Conservation (phyloP, 495 filamentous ascomycete species). For the Haplographium delicatum region DNA sequence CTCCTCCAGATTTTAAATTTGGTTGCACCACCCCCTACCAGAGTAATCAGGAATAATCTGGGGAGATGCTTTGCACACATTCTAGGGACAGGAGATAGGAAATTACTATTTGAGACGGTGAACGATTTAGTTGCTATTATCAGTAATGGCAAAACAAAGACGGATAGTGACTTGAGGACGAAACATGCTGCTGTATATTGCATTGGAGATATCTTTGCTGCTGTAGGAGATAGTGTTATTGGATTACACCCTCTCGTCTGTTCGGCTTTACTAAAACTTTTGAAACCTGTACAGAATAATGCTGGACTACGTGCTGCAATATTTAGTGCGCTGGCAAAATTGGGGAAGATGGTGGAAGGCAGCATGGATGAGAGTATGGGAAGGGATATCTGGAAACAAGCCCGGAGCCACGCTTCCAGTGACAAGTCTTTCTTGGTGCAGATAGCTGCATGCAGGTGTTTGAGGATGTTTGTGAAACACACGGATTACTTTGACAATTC, state of each 20-base stretch:
- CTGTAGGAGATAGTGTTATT: slow-evolving; percentile 90
- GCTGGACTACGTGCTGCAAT: slow-evolving; percentile 77
- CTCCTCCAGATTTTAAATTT: slow-evolving; percentile 86
- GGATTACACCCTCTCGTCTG: slow-evolving; percentile 71
- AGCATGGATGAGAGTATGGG: slow-evolving; percentile 82
- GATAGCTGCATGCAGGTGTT: slow-evolving; percentile 70
- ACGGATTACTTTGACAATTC: slow-evolving; percentile 83
- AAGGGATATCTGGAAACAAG: slow-evolving; percentile 90
- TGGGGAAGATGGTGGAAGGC: slow-evolving; percentile 61
- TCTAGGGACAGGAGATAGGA: slow-evolving; percentile 83
- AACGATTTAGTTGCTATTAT: slow-evolving; percentile 78
- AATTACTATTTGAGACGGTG: slow-evolving; percentile 87
- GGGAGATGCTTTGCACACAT: slow-evolving; percentile 80
- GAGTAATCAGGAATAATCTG: slow-evolving; percentile 83
- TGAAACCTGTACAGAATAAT: slow-evolving; percentile 76
- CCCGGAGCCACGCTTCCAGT: slow-evolving; percentile 64
- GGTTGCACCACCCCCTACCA: slow-evolving; percentile 74
- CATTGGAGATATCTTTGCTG: slow-evolving; percentile 80
- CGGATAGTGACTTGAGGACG: slow-evolving; percentile 52
- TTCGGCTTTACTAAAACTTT: slow-evolving; percentile 63
- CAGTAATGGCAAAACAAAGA: slow-evolving; percentile 73
- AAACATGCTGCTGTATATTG: slow-evolving; percentile 89
- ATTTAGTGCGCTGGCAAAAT: slow-evolving; percentile 74
- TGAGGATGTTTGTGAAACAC: slow-evolving; percentile 63
- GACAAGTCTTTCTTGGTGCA: slow-evolving; percentile 85